phyloP scores from a whole-genome alignment of 1,284 basidiomycete species.

The Sanghuangporus sanghuang region DNA sequence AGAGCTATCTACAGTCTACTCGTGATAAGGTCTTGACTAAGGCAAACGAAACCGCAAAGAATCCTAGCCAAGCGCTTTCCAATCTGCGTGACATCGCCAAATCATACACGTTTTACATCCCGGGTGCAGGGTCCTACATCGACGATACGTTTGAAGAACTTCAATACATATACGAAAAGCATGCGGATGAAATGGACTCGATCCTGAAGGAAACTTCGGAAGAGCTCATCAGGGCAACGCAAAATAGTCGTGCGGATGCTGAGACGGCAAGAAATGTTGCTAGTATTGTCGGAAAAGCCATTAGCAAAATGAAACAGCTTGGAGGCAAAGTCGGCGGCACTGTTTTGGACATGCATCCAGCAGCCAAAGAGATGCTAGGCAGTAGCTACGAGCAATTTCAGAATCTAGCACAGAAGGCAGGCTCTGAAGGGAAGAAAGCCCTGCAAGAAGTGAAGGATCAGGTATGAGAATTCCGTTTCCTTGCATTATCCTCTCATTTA shows the following conservation, averaged over 20 bases:
- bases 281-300: slow-evolving; percentile 26
- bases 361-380: slow-evolving; percentile 30
- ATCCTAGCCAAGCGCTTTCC: slow-evolving; percentile 34
- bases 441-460: slow-evolving; percentile 29
- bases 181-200: slow-evolving; percentile 37
- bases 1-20: slow-evolving; percentile 31
- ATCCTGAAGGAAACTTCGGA: slow-evolving; percentile 36
- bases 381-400: slow-evolving; percentile 30
- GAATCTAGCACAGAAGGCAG: slow-evolving; percentile 28
- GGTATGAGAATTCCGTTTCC: slow-evolving; percentile 19
- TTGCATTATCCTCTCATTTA: background rate
- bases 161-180: slow-evolving; percentile 35
- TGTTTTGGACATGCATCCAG: slow-evolving; percentile 29
- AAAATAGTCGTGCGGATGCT: slow-evolving; percentile 25
- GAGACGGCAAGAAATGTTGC: slow-evolving; percentile 29
- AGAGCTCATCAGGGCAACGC: slow-evolving; percentile 31
- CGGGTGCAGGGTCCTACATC: slow-evolving; percentile 37
- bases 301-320: slow-evolving; percentile 24
- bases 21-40: slow-evolving; percentile 32
- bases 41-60: slow-evolving; percentile 27
- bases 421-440: slow-evolving; percentile 33
- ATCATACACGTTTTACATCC: slow-evolving; percentile 36
- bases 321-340: slow-evolving; percentile 30
- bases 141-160: slow-evolving; percentile 40
- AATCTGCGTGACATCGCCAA: slow-evolving; percentile 36